Conservation (phyloP, 1,284 basidiomycete species). For the Schizophyllum amplum region DNA sequence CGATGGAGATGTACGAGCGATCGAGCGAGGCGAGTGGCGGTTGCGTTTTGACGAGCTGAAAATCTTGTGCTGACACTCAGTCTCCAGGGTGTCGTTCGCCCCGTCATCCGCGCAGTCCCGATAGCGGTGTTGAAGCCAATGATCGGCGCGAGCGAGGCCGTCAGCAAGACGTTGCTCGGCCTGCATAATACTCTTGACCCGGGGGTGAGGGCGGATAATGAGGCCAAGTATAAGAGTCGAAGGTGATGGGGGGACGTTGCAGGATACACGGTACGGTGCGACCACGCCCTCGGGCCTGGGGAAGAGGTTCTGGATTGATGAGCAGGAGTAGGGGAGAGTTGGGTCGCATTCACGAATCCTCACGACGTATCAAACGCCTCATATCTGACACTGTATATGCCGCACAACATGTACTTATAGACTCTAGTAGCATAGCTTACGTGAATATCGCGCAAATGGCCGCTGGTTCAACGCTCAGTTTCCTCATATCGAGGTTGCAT, state of each 20-base stretch:
- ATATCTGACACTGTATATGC: no score
- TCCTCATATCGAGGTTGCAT: no score
- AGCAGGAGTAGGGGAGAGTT: not conserved
- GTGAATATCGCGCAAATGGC: constrained; percentile 5
- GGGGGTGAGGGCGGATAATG: constrained; percentile 67
- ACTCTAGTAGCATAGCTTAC: constrained; percentile 9
- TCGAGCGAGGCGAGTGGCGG: no score
- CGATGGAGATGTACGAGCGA: constrained; percentile 97
- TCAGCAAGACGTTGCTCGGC: constrained; percentile 91
- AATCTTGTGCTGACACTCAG: no score
- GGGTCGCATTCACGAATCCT: not conserved
- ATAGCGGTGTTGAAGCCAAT: constrained; percentile 93
- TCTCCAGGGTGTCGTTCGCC: constrained; percentile 83
- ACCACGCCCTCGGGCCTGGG: no score
- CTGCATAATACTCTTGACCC: constrained; percentile 88
- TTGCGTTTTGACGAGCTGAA: no score
- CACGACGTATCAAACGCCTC: not conserved
- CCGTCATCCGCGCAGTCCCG: constrained; percentile 92
- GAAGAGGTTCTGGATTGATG: no score
- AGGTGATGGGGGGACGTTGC: constrained; percentile 10
- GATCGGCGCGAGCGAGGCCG: constrained; percentile 94
- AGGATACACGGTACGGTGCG: no score
- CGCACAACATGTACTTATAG: constrained; percentile 7
- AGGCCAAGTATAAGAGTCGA: constrained; percentile 84
- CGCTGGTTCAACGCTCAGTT: no score